These are phyloP conservation scores for Diplodia corticola DNA, from an alignment of 2,329 filamentous ascomycete species.

Conservation along the genomic window DNA sequence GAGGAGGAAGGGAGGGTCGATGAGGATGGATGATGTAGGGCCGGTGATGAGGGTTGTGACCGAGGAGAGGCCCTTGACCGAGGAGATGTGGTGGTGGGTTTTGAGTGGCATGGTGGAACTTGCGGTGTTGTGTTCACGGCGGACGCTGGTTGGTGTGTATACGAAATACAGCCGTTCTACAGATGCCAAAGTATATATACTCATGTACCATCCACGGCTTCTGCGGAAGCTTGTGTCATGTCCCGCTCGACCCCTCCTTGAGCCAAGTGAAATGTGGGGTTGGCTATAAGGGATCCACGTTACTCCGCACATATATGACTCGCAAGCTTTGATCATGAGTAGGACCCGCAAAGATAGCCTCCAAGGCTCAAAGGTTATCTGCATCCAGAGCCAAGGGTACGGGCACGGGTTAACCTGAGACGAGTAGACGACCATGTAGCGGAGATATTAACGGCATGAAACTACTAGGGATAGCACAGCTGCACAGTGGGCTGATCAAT, in stretches of 20 bases:
- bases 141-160: background rate
- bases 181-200: background rate
- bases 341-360: background rate
- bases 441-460: background rate
- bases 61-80: constrained; percentile 33
- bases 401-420: too few relatives aligned
- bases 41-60: constrained; percentile 33
- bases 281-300: background rate
- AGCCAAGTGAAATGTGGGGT: background rate
- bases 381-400: background rate
- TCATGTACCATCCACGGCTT: background rate
- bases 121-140: too few relatives aligned
- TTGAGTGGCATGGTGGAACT: background rate
- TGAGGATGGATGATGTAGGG: constrained; percentile 25
- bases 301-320: background rate
- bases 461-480: background rate
- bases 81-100: constrained; percentile 22
- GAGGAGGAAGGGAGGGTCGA: constrained; percentile 38
- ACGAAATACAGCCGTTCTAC: too few relatives aligned
- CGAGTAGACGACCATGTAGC: background rate
- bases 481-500: background rate
- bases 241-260: background rate
- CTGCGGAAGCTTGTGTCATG: background rate
- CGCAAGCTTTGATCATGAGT: background rate
- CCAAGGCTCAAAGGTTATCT: background rate